phyloP scores from a whole-genome alignment of 306 rosid genomes.

The Cicer bijugum region DNA sequence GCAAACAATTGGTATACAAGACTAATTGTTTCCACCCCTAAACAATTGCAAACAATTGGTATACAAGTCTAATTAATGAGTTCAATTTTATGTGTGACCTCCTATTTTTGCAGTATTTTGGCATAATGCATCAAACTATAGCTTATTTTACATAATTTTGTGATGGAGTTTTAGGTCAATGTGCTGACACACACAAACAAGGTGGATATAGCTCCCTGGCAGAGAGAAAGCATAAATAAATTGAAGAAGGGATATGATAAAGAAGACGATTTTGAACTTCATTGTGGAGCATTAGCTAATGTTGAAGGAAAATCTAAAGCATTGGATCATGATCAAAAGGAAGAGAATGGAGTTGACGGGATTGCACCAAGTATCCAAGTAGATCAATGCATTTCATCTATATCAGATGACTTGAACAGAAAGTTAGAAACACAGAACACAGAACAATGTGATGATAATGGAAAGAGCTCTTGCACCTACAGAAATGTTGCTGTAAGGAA shows the following conservation, averaged over 20 bases:
- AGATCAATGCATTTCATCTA: constrained; percentile 43
- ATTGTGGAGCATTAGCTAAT: constrained; percentile 40
- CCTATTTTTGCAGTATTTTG: constrained; percentile 21
- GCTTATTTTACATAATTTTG: constrained; percentile 37
- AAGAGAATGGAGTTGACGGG: constrained; percentile 20
- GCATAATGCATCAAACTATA: constrained; percentile 15
- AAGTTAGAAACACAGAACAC: constrained; percentile 36
- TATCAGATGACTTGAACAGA: constrained; percentile 15
- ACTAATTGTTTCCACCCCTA: not conserved
- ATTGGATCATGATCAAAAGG: constrained; percentile 33
- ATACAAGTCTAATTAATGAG: not conserved
- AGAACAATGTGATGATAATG: constrained; percentile 28
- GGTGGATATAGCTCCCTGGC: constrained; percentile 61
- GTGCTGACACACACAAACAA: constrained; percentile 49
- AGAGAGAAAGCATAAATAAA: constrained; percentile 44
- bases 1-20: constrained; percentile 5
- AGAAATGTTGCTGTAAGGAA: constrained; percentile 21
- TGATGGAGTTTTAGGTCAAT: constrained; percentile 47
- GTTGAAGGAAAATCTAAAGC: constrained; percentile 26
- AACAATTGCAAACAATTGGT: not conserved
- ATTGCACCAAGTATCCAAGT: constrained; percentile 35
- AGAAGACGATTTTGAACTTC: constrained; percentile 54
- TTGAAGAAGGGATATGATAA: constrained; percentile 48
- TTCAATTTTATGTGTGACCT: not conserved
- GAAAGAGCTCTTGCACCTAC: constrained; percentile 13